phyloP scores from a whole-genome alignment of 345 rosid genomes.

The Dipteronia dyeriana region DNA sequence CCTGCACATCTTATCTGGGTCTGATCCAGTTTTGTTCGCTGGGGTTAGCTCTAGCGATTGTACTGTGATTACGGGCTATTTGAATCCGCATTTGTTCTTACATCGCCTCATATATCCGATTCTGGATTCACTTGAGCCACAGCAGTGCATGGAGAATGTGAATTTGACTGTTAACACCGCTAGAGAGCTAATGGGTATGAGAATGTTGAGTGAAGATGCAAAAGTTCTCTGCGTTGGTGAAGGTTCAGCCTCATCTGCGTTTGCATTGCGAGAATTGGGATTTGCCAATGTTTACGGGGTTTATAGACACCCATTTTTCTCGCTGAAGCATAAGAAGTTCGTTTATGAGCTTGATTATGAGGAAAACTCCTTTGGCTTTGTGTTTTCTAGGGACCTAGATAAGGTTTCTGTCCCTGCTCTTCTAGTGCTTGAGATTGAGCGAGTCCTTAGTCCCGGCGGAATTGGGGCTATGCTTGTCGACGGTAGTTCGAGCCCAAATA shows the following conservation, averaged over 20 bases:
- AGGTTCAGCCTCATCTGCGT: constrained; percentile 56
- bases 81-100: constrained; percentile 31
- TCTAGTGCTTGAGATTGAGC: constrained; percentile 85
- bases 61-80: constrained; percentile 36
- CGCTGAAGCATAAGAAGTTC: constrained; percentile 56
- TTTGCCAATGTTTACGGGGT: constrained; percentile 51
- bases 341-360: constrained; percentile 56
- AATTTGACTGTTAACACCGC: constrained; percentile 51
- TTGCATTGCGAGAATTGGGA: constrained; percentile 59
- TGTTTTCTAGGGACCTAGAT: constrained; percentile 64
- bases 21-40: constrained; percentile 35
- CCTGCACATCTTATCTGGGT: constrained; percentile 48
- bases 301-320: constrained; percentile 56
- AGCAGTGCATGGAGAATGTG: constrained; percentile 47
- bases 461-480: constrained; percentile 76
- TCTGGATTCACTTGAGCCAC: constrained; percentile 43
- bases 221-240: constrained; percentile 80
- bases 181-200: constrained; percentile 52
- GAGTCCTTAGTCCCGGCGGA: constrained; percentile 77
- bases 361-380: constrained; percentile 71
- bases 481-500: constrained; percentile 46
- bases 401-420: constrained; percentile 68
- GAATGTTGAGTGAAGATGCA: constrained; percentile 45
- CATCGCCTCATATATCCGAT: constrained; percentile 46
- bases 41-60: constrained; percentile 39